Evolutionary conservation across 2,329 filamentous ascomycete genomes (phyloP).

Genomic region (Pseudocercospora pini-densiflorae): DNA sequence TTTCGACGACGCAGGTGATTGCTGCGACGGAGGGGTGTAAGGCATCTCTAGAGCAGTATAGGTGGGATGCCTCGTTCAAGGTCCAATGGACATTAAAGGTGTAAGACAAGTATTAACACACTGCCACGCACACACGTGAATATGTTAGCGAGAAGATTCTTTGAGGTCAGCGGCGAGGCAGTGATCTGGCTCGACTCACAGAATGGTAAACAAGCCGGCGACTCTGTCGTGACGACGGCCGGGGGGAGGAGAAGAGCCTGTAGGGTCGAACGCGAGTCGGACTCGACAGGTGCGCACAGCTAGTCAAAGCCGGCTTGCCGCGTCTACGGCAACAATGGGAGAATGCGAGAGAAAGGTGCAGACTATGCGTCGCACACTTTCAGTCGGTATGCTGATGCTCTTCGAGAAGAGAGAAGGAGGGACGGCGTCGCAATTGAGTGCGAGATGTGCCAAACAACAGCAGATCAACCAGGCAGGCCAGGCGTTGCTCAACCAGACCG

Average conservation of each 20-base stretch:
- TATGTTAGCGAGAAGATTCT: constrained; percentile 20
- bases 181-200: constrained; percentile 30
- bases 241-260: constrained; percentile 18
- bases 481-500: constrained; percentile 6
- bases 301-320: constrained; percentile 41
- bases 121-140: constrained; percentile 16
- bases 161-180: background rate
- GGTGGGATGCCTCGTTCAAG: constrained; percentile 41
- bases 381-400: constrained; percentile 1
- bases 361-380: constrained; percentile 10
- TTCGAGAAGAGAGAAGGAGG: background rate
- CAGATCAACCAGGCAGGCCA: background rate
- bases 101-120: constrained; percentile 21
- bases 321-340: constrained; percentile 1
- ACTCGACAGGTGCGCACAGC: constrained; percentile 40
- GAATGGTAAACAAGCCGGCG: constrained; percentile 37
- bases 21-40: constrained; percentile 80
- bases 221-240: constrained; percentile 16
- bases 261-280: constrained; percentile 26
- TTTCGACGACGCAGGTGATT: constrained; percentile 63
- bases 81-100: constrained; percentile 49
- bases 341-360: constrained; percentile 13
- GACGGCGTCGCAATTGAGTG: background rate
- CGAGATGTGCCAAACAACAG: constrained; percentile 3
- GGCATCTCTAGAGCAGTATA: constrained; percentile 63